Evolutionary conservation across 768 basidiomycete species (phyloP).

Genomic region (Rossbeevera mucosa): DNA sequence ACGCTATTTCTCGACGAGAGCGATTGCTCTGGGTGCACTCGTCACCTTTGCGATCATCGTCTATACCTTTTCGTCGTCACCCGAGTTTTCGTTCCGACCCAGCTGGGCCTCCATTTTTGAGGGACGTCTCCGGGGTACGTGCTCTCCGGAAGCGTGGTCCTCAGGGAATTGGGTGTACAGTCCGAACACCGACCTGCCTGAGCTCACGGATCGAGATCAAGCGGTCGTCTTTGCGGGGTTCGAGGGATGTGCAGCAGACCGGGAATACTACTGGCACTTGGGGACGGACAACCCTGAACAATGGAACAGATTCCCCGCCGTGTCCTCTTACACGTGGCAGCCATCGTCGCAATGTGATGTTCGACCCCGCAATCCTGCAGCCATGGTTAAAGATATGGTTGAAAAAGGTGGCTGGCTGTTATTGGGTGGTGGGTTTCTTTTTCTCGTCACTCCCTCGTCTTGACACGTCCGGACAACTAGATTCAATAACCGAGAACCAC

Average conservation of each 20-base stretch:
- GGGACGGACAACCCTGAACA: constrained; percentile 45
- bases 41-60: constrained; percentile 25
- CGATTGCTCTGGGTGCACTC: constrained; percentile 25
- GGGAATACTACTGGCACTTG: constrained; percentile 63
- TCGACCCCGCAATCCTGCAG: constrained; percentile 37
- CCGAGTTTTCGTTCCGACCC: constrained; percentile 12
- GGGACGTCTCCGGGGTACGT: constrained; percentile 25
- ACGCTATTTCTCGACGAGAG: constrained; percentile 19
- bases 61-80: constrained; percentile 29
- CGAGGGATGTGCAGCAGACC: constrained; percentile 56
- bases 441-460: neutral
- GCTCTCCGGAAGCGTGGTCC: constrained; percentile 34
- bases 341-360: constrained; percentile 45
- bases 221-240: constrained; percentile 52
- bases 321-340: constrained; percentile 50
- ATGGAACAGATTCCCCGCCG: constrained; percentile 51
- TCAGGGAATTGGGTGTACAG: constrained; percentile 40
- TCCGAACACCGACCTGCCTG: constrained; percentile 31
- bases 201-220: constrained; percentile 39
- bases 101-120: constrained; percentile 27
- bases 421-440: constrained; percentile 48
- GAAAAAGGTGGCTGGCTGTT: constrained; percentile 69
- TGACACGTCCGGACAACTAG: constrained; percentile 28
- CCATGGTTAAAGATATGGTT: constrained; percentile 53
- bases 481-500: constrained; percentile 68